Base-by-base conservation (phyloP, 2,329 filamentous ascomycete species). In the Furcasterigmium sp. region DNA sequence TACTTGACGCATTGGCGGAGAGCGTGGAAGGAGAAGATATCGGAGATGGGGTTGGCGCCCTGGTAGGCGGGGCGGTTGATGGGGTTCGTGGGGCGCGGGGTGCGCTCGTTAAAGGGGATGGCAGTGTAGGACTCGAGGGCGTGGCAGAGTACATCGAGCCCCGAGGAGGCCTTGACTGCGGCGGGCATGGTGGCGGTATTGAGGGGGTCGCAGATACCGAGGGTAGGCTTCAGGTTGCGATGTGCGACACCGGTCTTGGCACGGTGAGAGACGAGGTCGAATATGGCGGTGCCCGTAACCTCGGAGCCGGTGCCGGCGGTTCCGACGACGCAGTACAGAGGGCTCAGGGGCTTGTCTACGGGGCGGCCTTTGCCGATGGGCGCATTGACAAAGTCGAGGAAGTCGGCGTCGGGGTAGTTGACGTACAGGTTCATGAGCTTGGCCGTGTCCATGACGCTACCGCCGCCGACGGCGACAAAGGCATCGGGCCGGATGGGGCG, bases 391-490 rank as follows among this genome's bases (percentile, higher is more conserved):
- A 98, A 98, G 72, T 98, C 91, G 28, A 97, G 75, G 60, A 98
- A 96, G 54, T 93, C 87, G 26, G 91, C 91, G 8, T 96, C 86
- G 0, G 91, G 91, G 60, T 90, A 96, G 49, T 81, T 84, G 1
- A 84, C 87, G 68, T 97, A 97, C 0, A 98, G 76, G 60, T 98
- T 98, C 91, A 98, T 97, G 44, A 98, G 76, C 67, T 98, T 98
- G 43, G 93, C 91, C 1, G 93, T 98, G 66, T 98, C 93, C 53
- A 98, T 98, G 52, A 97, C 93, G 30, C 89, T 95, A 29, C 93
- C 93, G 53, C 90, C 78, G 21, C 87, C 93, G 14, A 98, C 93
- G 18, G 93, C 93, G 14, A 98, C 75, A 62, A 95, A 96, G 3
- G 88, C 89, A 64, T 97, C 93, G 0, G 90, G 86, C 21, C 76